Percentiles rank a stretch among this genome's conserved stretches.
These are phyloP conservation scores for Boletus edulis DNA, from an alignment of 768 basidiomycete species.

Conservation along the genomic window DNA sequence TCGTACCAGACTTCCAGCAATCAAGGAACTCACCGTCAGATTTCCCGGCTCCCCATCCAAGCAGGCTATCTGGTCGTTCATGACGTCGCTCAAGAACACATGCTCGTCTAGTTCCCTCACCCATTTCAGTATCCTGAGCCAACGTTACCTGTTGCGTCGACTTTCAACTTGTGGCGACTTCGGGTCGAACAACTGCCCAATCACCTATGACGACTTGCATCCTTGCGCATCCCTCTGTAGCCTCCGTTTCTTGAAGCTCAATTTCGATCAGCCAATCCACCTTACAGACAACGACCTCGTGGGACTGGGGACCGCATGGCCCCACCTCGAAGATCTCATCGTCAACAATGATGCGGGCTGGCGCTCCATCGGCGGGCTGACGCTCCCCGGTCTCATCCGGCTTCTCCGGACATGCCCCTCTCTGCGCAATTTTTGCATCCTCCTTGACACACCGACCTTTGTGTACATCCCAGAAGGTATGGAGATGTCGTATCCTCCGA, in stretches of 20 bases:
- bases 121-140: constrained; percentile 1
- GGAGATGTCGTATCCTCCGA: neutral
- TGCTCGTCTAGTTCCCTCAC: neutral
- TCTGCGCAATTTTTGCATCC: neutral
- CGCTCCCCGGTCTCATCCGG: neutral
- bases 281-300: constrained; percentile 1
- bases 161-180: neutral
- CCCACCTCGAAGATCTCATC: neutral
- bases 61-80: neutral
- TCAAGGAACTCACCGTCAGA: neutral
- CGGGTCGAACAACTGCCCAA: no score
- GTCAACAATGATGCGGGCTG: neutral
- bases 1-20: neutral
- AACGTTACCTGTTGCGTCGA: neutral
- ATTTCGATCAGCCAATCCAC: neutral
- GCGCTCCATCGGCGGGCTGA: neutral
- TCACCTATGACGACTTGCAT: neutral
- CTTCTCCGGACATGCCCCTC: neutral
- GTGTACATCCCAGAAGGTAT: neutral
- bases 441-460: constrained; percentile 1
- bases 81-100: neutral
- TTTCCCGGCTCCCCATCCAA: neutral
- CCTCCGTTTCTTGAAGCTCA: neutral
- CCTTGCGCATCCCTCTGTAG: neutral
- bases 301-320: constrained; percentile 1